These are phyloP conservation scores for Posidonia oceanica DNA, from an alignment of 116 monocot genomes.

Conservation along the genomic window DNA sequence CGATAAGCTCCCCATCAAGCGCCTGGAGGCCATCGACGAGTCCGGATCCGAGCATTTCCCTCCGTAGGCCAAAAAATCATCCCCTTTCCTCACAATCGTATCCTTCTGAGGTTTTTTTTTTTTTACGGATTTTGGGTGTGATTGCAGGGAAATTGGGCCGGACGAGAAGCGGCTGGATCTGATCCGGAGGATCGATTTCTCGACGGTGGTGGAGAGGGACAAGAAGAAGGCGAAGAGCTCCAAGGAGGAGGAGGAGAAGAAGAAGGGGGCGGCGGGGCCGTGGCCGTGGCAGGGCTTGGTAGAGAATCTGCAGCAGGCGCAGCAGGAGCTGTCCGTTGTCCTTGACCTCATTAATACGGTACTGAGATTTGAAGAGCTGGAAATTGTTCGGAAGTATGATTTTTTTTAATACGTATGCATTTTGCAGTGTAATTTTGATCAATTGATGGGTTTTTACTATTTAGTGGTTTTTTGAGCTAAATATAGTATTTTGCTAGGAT, in stretches of 20 bases:
- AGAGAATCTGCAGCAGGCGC: conserved; percentile 26
- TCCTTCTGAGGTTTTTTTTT: not conserved
- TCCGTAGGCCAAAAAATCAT: conserved; percentile 13
- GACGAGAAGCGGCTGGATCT: conserved; percentile 69
- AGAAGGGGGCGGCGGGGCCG: not conserved
- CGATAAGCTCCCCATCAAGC: conserved; percentile 92
- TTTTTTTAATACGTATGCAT: too few species aligned
- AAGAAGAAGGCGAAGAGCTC: conserved; percentile 38
- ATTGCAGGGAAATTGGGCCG: conserved; percentile 42
- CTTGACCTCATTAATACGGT: conserved; percentile 22
- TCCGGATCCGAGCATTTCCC: conserved; percentile 70
- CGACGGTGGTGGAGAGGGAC: conserved; percentile 52
- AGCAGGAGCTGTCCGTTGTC: conserved; percentile 19
- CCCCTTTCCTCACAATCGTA: not conserved
- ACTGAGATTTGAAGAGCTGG: not conserved
- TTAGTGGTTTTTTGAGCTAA: too few species aligned
- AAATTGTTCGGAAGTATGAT: too few species aligned
- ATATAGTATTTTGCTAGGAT: too few species aligned
- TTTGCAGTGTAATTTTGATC: too few species aligned
- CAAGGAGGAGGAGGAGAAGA: conserved; percentile 5
- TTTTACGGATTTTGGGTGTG: too few species aligned
- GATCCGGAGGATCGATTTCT: conserved; percentile 82
- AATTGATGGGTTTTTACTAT: too few species aligned
- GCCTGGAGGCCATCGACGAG: conserved; percentile 75
- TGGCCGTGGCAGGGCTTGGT: conserved; percentile 76